Percentiles rank a stretch among this genome's conserved stretches.
These are phyloP conservation scores for Kodamaea laetipori DNA, from an alignment of 805 yeast species.

Conservation along the genomic window DNA sequence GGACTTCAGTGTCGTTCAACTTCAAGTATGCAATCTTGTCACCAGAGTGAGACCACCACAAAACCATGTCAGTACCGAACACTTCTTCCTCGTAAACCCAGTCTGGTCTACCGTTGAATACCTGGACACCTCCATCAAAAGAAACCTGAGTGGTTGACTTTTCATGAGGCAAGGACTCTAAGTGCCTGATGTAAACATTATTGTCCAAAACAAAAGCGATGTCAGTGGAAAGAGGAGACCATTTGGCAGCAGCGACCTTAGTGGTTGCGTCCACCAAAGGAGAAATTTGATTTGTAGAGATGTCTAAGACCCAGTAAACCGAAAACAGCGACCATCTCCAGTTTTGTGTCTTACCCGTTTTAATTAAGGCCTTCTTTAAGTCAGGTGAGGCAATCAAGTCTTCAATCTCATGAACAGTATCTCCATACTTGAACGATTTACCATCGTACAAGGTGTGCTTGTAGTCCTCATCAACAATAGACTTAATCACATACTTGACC, in stretches of 20 bases:
- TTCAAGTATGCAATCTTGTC: slow-evolving; percentile 54
- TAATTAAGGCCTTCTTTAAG: slow-evolving; percentile 56
- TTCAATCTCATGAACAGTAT: slow-evolving; percentile 48
- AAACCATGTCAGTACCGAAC: slow-evolving; percentile 53
- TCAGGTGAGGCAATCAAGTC: slow-evolving; percentile 67
- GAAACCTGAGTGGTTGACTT: slow-evolving; percentile 38
- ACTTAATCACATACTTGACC: slow-evolving; percentile 57
- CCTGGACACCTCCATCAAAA: slow-evolving; percentile 50
- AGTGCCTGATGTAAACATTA: slow-evolving; percentile 53
- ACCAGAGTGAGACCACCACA: slow-evolving; percentile 78
- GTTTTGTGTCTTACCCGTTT: slow-evolving; percentile 61
- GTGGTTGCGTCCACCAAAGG: slow-evolving; percentile 16
- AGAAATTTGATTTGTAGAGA: slow-evolving; percentile 15
- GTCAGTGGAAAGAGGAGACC: slow-evolving; percentile 62
- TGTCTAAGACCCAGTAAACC: slow-evolving; percentile 45
- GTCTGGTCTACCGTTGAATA: slow-evolving; percentile 72
- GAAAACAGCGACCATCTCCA: slow-evolving; percentile 56
- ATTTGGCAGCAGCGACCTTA: slow-evolving; percentile 53
- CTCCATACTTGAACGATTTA: slow-evolving; percentile 43
- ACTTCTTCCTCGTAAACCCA: slow-evolving; percentile 90
- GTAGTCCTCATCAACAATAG: slow-evolving; percentile 47
- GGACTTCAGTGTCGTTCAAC: slow-evolving; percentile 62
- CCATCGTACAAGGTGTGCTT: slow-evolving; percentile 53
- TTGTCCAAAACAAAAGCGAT: slow-evolving; percentile 59
- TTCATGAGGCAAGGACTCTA: slow-evolving; percentile 18